These are phyloP conservation scores for Juncus inflexus DNA, from an alignment of 176 grass and related monocot species.

Conservation along the genomic window DNA sequence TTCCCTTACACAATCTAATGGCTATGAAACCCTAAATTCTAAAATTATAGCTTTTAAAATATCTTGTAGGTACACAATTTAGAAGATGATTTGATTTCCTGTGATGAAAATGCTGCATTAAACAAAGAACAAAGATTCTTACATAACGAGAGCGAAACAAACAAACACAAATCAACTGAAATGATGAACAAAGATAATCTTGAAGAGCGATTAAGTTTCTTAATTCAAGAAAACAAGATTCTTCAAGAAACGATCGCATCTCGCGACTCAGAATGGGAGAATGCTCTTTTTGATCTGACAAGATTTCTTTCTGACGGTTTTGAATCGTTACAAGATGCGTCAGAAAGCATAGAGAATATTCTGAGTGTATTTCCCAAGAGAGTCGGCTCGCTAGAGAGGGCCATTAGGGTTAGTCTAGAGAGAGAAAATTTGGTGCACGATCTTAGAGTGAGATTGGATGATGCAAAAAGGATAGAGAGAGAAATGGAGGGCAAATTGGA, in stretches of 20 bases:
- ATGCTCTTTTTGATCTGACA: conserved; percentile 68
- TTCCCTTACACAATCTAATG: background rate
- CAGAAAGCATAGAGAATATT: conserved; percentile 63
- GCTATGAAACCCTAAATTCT: background rate
- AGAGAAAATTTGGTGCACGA: conserved; percentile 65
- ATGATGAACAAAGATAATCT: conserved; percentile 20
- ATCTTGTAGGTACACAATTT: background rate
- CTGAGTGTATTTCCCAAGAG: conserved; percentile 63
- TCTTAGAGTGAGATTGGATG: conserved; percentile 55
- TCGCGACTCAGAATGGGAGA: conserved; percentile 80
- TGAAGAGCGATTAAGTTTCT: conserved; percentile 36
- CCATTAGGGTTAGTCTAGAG: conserved; percentile 69
- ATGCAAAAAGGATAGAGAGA: conserved; percentile 47
- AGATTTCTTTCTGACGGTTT: conserved; percentile 69
- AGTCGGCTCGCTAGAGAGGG: conserved; percentile 60
- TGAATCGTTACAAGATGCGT: conserved; percentile 68
- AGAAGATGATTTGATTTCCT: conserved; percentile 45
- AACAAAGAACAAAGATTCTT: conserved; percentile 52
- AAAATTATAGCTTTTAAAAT: background rate
- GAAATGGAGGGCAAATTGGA: conserved; percentile 68
- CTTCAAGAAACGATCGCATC: conserved; percentile 51
- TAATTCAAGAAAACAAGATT: conserved; percentile 57
- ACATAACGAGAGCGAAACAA: conserved; percentile 25
- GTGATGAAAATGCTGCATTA: conserved; percentile 62
- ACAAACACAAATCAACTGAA: too few relatives aligned